Evolutionary conservation across 2,329 filamentous ascomycete genomes (phyloP), one percentile per base, ranked within the genome.

Genomic region (Paracoccidioides brasiliensis): DNA sequence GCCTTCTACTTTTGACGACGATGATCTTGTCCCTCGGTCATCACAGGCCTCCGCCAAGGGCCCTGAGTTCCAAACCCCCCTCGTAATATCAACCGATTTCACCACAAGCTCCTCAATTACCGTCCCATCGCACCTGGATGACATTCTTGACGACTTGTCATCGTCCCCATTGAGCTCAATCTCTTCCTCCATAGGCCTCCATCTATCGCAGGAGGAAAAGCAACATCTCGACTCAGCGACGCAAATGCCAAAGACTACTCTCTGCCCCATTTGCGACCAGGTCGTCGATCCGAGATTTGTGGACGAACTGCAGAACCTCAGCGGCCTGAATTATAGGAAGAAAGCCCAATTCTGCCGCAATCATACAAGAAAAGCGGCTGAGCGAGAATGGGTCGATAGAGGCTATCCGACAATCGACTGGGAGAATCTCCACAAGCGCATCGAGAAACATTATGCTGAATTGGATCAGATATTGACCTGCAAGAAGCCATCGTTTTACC

Each of bases 361-460:
- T 6, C 86, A 89, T 72, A 80, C 79, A 62, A 76, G 73, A 57
- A 70, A 73, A 35, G 72, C 78, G 2, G 84, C 83, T 56, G 61
- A 70, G 60, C 58, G 68, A 15, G 70, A 76, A 55, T 81, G 78
- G 74, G 57, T 62, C 8, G 66, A 74, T 12, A 78, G 74, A 45
- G 77, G 79, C 0, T 93, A 91, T 66, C 89, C 89, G 0, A 67
- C 71, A 0, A 85, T 95, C 53, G 71, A 88, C 56, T 95, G 88
- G 88, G 67, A 71, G 0, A 64, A 61, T 0, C 74, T 94, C 30
- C 76, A 81, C 15, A 58, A 65, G 3, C 80, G 88, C 5, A 78
- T 90, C 35, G 66, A 72, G 3, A 64, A 69, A 4, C 79, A 88
- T 66, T 76, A 81, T 57, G 61, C 67, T 0, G 72, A 76, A 42